Evolutionary conservation across 257 asterid genomes (phyloP), one percentile per base, ranked within the genome.

Genomic region (Catharanthus roseus): DNA sequence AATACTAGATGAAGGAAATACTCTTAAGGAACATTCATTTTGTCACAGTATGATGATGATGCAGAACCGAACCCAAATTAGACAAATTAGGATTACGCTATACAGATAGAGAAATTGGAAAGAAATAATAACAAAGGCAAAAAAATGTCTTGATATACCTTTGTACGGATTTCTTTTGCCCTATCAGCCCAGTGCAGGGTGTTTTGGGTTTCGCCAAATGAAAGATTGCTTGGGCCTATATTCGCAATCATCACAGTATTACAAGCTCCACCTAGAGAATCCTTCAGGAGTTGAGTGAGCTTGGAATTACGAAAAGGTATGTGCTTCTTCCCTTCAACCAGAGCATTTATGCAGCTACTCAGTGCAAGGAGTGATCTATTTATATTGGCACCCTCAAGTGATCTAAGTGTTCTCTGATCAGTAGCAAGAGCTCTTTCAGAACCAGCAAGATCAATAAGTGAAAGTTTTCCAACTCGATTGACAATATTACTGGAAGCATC

Each of bases 391-490:
- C 90, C 92, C 69, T 87, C 92, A 33, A 87, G 87, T 36, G 92
- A 87, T 74, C 92, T 85, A 31, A 87, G 81, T 26, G 90, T 87
- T 75, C 87, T 82, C 75, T 87, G 90, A 69, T 87, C 92, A 24
- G 90, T 87, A 26, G 92, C 88, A 54, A 87, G 82, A 70, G 92
- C 92, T 87, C 92, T 83, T 82, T 87, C 92, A n/a, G 92, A 87
- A 66, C 92, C 90, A 51, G 92, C 92, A 78, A 87, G 90, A 77
- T 87, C 92, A 70, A 87, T 81, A 18, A 87, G 87, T 23, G 90
- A 87, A 34, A 87, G 86, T 82, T 87, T 87, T 69, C 88, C 92
- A n/a, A 83, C 79, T 81, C 82, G 77, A 58, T 77, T 77, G 34
- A 85, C 67, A 65, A 84, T 53, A 64, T 78, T 79, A 68, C 72